Conservation (phyloP, 176 grass and related monocot genomes). For the Dactylis glomerata region DNA sequence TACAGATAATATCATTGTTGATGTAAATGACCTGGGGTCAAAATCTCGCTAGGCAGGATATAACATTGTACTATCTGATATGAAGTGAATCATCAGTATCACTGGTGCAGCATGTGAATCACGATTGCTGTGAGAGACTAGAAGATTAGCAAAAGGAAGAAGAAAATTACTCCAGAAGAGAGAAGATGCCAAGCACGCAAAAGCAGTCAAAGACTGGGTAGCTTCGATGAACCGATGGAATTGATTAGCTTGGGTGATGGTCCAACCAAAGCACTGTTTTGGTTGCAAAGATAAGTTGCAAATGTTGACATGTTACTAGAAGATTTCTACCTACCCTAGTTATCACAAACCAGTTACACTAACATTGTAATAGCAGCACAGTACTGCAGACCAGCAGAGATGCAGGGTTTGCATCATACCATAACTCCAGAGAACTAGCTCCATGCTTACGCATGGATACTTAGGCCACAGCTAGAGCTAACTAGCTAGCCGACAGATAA, state of each 20-base stretch:
- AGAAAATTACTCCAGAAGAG: not conserved
- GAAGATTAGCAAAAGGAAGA: not conserved
- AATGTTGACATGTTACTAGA: slow-evolving; percentile 4
- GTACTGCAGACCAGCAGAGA: not conserved
- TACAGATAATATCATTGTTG: not conserved
- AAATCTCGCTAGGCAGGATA: not conserved
- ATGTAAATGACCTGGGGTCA: not conserved
- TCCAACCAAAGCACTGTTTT: slow-evolving; percentile 10
- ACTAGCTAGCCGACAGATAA: not conserved
- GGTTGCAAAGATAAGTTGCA: not conserved
- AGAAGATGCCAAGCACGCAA: not conserved
- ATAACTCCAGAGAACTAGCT: slow-evolving; percentile 1
- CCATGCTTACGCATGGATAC: not conserved
- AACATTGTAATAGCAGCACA: not conserved
- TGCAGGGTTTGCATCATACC: not conserved
- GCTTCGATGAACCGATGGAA: not conserved
- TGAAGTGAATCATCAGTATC: not conserved
- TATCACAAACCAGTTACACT: not conserved
- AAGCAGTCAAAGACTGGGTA: not conserved
- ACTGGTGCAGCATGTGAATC: not conserved
- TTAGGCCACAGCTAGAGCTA: slow-evolving; percentile 7
- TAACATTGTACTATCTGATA: not conserved
- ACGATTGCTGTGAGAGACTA: not conserved
- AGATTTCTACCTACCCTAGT: not conserved
- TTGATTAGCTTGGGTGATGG: not conserved